Evolutionary conservation across 345 rosid genomes (phyloP).

Genomic region (Gossypioides kirkii): DNA sequence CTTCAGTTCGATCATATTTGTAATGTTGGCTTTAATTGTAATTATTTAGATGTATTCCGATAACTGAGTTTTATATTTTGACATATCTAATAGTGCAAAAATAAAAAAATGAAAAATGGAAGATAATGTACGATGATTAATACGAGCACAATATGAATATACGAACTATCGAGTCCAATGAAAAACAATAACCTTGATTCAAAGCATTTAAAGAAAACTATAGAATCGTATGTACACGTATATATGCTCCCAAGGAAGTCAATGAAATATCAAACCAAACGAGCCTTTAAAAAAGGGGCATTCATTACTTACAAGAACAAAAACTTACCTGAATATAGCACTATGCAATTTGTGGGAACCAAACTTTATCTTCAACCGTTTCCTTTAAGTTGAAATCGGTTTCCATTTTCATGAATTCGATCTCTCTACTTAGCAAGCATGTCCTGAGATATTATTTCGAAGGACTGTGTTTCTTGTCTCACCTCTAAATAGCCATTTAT

Average conservation of each 20-base stretch:
- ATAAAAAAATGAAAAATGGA: too few species aligned
- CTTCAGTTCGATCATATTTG: too few species aligned
- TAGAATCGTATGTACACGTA: not conserved
- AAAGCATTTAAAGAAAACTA: not conserved
- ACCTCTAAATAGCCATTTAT: not conserved
- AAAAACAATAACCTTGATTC: not conserved
- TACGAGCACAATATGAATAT: too few species aligned
- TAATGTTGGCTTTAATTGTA: too few species aligned
- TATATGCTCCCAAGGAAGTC: not conserved
- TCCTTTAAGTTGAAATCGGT: not conserved
- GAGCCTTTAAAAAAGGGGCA: not conserved
- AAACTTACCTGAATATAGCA: slow-evolving; percentile 16
- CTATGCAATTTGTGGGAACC: not conserved
- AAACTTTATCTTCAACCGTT: slow-evolving; percentile 2
- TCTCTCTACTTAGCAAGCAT: too few species aligned
- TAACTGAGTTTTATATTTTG: too few species aligned
- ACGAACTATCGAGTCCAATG: not conserved
- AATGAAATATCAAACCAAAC: not conserved
- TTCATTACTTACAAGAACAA: not conserved
- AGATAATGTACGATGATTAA: too few species aligned
- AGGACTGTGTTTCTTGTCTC: not conserved
- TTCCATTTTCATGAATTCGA: not conserved
- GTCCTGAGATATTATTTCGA: not conserved
- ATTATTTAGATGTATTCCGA: too few species aligned
- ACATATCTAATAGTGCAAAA: too few species aligned